Evolutionary conservation across 2,329 filamentous ascomycete species (phyloP).

Genomic region (Uncinocarpus reesii): DNA sequence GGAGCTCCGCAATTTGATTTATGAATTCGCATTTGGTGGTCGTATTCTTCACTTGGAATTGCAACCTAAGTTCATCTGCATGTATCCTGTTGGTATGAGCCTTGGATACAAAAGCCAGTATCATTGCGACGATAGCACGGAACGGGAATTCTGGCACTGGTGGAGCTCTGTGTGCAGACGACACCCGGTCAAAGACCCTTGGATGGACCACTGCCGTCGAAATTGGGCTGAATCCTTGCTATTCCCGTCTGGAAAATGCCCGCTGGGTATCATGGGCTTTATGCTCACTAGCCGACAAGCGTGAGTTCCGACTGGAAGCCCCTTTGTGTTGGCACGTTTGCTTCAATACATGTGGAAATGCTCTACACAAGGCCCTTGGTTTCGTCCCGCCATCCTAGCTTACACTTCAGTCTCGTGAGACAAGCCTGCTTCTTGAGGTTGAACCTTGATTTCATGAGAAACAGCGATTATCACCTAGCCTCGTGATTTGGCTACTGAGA

Average conservation of each 20-base stretch:
- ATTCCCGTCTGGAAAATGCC: neutral
- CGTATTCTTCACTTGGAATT: conserved; percentile 12
- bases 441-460: no score
- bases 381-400: no score
- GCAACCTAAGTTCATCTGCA: neutral
- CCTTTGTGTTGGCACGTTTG: neutral
- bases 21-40: conserved; percentile 11
- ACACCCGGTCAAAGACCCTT: neutral
- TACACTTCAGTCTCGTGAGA: no score
- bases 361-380: neutral
- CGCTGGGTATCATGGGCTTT: conserved; percentile 27
- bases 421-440: no score
- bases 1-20: conserved; percentile 23
- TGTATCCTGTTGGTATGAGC: neutral
- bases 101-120: neutral
- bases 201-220: conserved; percentile 7
- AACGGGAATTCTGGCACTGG: conserved; percentile 12
- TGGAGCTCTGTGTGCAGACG: conserved; percentile 11
- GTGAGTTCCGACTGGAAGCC: conserved; percentile 14
- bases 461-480: no score
- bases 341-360: neutral
- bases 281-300: conserved; percentile 26
- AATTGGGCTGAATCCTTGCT: conserved; percentile 2
- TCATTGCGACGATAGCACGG: neutral
- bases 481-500: no score